These are phyloP conservation scores for Lyophyllum atratum DNA, from an alignment of 768 basidiomycete species.

Conservation along the genomic window DNA sequence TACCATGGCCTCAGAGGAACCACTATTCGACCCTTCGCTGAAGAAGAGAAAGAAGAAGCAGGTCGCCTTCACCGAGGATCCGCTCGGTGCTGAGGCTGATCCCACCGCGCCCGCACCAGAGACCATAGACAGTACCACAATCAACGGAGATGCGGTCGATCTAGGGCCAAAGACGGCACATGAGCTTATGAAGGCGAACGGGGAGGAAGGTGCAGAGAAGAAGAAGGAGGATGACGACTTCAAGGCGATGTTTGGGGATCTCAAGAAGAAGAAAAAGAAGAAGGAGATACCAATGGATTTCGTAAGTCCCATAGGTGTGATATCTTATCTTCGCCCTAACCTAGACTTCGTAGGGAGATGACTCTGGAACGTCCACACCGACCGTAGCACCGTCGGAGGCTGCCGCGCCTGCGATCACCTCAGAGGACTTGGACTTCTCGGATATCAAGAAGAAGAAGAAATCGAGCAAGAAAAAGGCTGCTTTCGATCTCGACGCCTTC, in stretches of 20 bases:
- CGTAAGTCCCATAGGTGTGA: constrained; percentile 41
- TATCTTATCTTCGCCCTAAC: neutral
- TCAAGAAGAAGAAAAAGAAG: constrained; percentile 94
- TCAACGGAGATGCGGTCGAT: constrained; percentile 74
- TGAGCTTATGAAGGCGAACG: constrained; percentile 68
- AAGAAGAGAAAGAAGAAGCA: constrained; percentile 89
- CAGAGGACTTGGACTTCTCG: constrained; percentile 89
- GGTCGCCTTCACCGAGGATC: constrained; percentile 84
- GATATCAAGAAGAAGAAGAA: constrained; percentile 99
- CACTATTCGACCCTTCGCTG: constrained; percentile 80
- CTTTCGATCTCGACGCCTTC: constrained; percentile 89
- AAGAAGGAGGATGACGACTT: constrained; percentile 73
- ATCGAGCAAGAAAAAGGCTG: constrained; percentile 81
- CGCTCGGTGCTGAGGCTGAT: constrained; percentile 79
- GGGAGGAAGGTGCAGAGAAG: constrained; percentile 40
- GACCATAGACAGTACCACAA: constrained; percentile 67
- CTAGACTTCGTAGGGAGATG: constrained; percentile 52
- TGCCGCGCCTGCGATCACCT: constrained; percentile 47
- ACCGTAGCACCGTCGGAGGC: constrained; percentile 39
- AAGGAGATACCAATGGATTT: constrained; percentile 87
- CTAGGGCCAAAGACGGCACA: constrained; percentile 75
- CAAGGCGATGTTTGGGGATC: constrained; percentile 84
- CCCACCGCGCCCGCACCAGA: constrained; percentile 79
- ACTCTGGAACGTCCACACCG: constrained; percentile 67
- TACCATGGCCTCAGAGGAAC: constrained; percentile 67